Percentiles rank a stretch among this genome's conserved stretches.
Evolutionary conservation across 2,329 filamentous ascomycete species (phyloP).

Genomic region (Alternaria incomplexa): DNA sequence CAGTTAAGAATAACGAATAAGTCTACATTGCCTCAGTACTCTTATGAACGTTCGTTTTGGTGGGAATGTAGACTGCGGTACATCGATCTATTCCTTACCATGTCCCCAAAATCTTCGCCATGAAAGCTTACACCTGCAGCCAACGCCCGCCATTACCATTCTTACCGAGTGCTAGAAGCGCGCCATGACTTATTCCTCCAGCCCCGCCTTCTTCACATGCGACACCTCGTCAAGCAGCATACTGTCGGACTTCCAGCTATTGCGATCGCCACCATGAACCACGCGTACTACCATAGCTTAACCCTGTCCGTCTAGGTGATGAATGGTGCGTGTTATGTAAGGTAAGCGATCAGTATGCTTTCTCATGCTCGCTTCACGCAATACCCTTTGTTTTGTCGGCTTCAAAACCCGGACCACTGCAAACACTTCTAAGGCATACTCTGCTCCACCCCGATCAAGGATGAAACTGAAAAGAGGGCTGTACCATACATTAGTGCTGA

Average conservation of each 20-base stretch:
- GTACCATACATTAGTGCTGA: background rate
- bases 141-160: background rate
- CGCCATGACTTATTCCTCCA: background rate
- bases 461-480: background rate
- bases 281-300: background rate
- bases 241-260: background rate
- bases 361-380: background rate
- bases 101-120: background rate
- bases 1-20: background rate
- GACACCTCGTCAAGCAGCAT: background rate
- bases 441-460: background rate
- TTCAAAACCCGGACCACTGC: background rate
- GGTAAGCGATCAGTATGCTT: background rate
- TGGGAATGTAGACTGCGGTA: background rate
- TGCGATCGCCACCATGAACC: background rate
- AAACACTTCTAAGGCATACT: background rate
- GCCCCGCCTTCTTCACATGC: background rate
- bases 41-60: background rate
- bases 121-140: background rate
- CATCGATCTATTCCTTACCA: background rate
- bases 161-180: background rate
- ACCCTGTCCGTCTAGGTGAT: background rate
- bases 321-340: background rate
- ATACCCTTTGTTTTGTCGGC: background rate
- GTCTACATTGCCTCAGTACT: background rate